Conservation (phyloP, 768 basidiomycete genomes). For the Candolleomyces eurysporus region DNA sequence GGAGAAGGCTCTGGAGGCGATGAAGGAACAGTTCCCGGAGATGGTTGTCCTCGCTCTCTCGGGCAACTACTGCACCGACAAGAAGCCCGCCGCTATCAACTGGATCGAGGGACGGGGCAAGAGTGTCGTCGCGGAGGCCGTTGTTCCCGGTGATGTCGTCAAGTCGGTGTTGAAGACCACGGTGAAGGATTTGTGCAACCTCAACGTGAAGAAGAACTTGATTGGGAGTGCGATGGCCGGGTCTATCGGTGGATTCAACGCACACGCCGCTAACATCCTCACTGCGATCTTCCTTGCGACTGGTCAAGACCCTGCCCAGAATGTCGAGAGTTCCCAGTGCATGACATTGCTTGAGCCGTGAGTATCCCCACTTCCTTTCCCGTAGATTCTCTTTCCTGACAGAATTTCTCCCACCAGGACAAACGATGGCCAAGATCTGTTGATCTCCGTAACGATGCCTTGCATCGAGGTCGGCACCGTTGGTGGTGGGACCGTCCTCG, state of each 20-base stretch:
- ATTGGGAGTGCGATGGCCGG: slow-evolving; percentile 98
- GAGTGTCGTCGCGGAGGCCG: slow-evolving; percentile 94
- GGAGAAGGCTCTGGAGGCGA: slow-evolving; percentile 87
- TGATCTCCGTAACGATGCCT: slow-evolving; percentile 95
- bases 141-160: slow-evolving; percentile 86
- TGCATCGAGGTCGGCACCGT: slow-evolving; percentile 98
- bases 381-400: neutral
- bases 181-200: slow-evolving; percentile 82
- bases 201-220: slow-evolving; percentile 97
- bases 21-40: slow-evolving; percentile 77
- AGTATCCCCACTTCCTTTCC: slow-evolving; percentile 34
- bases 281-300: slow-evolving; percentile 95
- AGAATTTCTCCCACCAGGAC: slow-evolving; percentile 42
- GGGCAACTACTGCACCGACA: slow-evolving; percentile 99
- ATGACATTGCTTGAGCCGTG: slow-evolving; percentile 99
- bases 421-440: slow-evolving; percentile 88
- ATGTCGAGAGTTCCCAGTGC: slow-evolving; percentile 97
- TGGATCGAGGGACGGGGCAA: slow-evolving; percentile 99
- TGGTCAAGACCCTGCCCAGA: slow-evolving; percentile 99
- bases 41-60: slow-evolving; percentile 90
- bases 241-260: slow-evolving; percentile 94
- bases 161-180: slow-evolving; percentile 94
- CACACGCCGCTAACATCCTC: slow-evolving; percentile 95
- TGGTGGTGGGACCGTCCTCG: slow-evolving; percentile 92
- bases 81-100: slow-evolving; percentile 99